phyloP scores from a whole-genome alignment of 2,329 filamentous ascomycete genomes.

The Neofusicoccum cordaticola region DNA sequence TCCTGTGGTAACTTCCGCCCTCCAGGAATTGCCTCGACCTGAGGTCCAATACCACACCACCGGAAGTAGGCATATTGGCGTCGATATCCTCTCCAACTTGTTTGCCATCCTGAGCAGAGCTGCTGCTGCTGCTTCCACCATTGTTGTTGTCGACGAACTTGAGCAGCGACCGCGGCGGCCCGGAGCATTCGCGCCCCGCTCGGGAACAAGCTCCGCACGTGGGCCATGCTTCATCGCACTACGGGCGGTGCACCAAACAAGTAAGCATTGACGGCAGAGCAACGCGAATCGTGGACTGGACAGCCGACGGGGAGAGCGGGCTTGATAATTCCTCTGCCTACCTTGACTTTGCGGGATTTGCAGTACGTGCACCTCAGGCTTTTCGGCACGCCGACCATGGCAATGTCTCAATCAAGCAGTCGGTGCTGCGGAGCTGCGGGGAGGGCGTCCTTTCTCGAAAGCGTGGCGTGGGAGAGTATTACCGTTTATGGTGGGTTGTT shows the following conservation, averaged over 20 bases:
- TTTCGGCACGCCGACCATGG: conserved; percentile 15
- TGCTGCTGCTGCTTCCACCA: too few species aligned
- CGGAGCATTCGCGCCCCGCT: conserved; percentile 12
- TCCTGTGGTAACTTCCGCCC: conserved; percentile 16
- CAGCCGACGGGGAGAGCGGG: not conserved
- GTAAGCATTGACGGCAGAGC: not conserved
- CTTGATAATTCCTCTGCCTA: not conserved
- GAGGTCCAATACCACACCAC: not conserved
- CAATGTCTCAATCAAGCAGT: too few species aligned
- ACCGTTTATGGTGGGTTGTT: too few species aligned
- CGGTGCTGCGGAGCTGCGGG: too few species aligned
- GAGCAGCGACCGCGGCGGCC: conserved; percentile 1
- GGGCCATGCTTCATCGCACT: conserved; percentile 21
- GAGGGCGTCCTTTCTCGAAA: too few species aligned
- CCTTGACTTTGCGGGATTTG: conserved; percentile 18
- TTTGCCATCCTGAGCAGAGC: too few species aligned
- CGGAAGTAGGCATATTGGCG: too few species aligned
- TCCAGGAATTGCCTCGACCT: not conserved
- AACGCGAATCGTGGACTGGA: too few species aligned
- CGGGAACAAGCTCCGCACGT: conserved; percentile 16
- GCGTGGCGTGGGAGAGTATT: too few species aligned
- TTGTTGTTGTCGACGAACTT: conserved; percentile 7
- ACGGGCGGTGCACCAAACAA: not conserved
- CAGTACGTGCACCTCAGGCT: conserved; percentile 15
- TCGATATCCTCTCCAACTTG: too few species aligned